Evolutionary conservation across 805 yeast species (phyloP), one percentile per base, ranked within the genome.

Genomic region (Yamadazyma insecticola): DNA sequence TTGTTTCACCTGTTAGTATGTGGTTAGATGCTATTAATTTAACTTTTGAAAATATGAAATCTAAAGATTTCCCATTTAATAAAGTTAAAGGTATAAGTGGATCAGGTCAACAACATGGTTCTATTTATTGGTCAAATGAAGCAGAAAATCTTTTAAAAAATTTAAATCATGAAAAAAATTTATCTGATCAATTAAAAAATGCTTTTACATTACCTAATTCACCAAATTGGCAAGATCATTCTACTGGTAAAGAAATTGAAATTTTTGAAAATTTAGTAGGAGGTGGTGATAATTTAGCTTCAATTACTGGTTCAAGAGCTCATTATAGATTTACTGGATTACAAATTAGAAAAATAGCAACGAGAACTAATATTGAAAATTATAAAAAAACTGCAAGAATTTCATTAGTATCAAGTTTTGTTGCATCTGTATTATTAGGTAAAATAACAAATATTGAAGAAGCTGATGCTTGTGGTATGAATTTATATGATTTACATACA

Each of bases 221-320:
- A 4, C 95, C 96, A 6, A 88, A 89, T 51, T 88, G 97, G 97
- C 97, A 88, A 56, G 96, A 88, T 50, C 95, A 86, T 50, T 81
- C 92, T 15, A 88, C 97, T 0, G 81, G 75, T 4, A 57, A 65
- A 13, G 95, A 88, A 51, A 67, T 84, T 34, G 49, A 61, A 17
- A 67, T 54, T 20, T 79, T 86, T 45, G 92, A 85, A 47, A 51
- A 52, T 1, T 63, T 63, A 1, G 72, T 72, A 8, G 88, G 84
- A 3, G 63, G 63, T 6, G 51, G 59, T 5, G 92, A 89, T 17
- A 45, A 59, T 5, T 59, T 88, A 48, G 88, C 94, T 6, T 46
- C 62, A 22, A 55, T 80, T 15, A 81, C 95, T 0, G 96, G 97
- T 2, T 83, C 95, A 3, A 74, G 80, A 45, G 95, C 95, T 2